These are phyloP conservation scores for Bryum argenteum DNA, from an alignment of 225 moss, liverwort and hornwort genomes.

Conservation along the genomic window DNA sequence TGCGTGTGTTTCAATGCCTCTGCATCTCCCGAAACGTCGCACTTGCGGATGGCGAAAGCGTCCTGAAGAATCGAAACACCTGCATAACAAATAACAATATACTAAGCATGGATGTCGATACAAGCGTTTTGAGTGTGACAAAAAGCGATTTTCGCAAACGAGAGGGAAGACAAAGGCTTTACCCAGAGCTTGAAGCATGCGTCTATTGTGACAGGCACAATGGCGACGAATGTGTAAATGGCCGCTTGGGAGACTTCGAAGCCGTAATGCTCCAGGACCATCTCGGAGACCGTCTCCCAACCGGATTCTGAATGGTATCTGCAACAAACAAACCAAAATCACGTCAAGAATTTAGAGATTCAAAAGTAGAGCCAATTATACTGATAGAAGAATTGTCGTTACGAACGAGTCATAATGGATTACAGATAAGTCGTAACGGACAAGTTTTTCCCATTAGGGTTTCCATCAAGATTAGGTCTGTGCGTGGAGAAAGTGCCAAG, in stretches of 20 bases:
- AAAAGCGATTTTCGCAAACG: no score
- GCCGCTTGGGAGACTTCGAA: slow-evolving; percentile 73
- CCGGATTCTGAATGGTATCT: slow-evolving; percentile 95
- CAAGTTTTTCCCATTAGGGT: no score
- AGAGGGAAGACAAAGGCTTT: background rate
- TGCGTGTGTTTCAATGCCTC: slow-evolving; percentile 39
- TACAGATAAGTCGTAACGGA: no score
- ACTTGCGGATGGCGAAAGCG: slow-evolving; percentile 60
- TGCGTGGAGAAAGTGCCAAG: no score
- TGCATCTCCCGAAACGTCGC: slow-evolving; percentile 71
- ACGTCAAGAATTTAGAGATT: no score
- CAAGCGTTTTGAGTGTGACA: no score
- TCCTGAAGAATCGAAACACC: slow-evolving; percentile 60
- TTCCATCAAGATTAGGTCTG: no score
- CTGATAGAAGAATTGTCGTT: no score
- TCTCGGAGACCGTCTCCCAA: slow-evolving; percentile 98
- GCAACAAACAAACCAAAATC: background rate
- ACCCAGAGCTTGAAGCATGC: slow-evolving; percentile 99
- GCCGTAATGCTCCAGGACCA: slow-evolving; percentile 94
- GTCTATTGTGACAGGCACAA: slow-evolving; percentile 95
- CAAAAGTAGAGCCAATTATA: no score
- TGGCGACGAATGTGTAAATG: slow-evolving; percentile 89
- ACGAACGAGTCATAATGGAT: no score
- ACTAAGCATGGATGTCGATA: no score
- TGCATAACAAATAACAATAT: slow-evolving; percentile 27